Percentiles rank a stretch among this genome's conserved stretches.
phyloP scores from a whole-genome alignment of 2,329 filamentous ascomycete genomes.

The Aureobasidium sp. region DNA sequence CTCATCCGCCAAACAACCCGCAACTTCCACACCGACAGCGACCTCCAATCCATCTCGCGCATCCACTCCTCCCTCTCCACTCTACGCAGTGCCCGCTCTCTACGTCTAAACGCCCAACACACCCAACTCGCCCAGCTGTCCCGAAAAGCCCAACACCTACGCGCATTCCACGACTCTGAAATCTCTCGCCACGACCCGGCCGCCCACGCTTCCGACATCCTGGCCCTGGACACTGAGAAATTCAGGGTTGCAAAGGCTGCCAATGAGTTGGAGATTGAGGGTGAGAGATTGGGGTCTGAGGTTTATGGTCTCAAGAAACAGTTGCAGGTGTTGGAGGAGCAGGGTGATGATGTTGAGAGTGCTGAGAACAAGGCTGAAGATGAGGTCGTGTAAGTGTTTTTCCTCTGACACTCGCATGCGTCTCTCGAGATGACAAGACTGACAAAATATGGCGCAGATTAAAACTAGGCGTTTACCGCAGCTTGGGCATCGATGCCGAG shows the following conservation, averaged over 20 bases:
- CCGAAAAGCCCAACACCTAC: conserved; percentile 67
- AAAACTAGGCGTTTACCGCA: conserved; percentile 84
- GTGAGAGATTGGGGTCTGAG: conserved; percentile 80
- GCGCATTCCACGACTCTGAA: conserved; percentile 70
- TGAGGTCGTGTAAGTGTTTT: conserved; percentile 38
- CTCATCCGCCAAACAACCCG: conserved; percentile 85
- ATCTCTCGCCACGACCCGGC: conserved; percentile 67
- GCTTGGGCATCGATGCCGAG: conserved; percentile 84
- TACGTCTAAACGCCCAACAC: conserved; percentile 51
- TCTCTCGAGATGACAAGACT: neutral
- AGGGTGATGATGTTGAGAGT: conserved; percentile 72
- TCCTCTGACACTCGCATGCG: neutral
- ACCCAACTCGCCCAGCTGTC: conserved; percentile 50
- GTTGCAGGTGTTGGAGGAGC: conserved; percentile 75
- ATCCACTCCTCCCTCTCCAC: conserved; percentile 77
- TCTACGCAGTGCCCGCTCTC: conserved; percentile 74
- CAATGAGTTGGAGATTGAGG: conserved; percentile 84
- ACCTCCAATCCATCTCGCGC: conserved; percentile 76
- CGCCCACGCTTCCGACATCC: conserved; percentile 75
- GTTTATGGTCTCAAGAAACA: conserved; percentile 66
- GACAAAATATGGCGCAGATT: conserved; percentile 41
- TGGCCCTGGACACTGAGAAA: conserved; percentile 84
- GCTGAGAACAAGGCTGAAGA: conserved; percentile 39
- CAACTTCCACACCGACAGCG: conserved; percentile 91
- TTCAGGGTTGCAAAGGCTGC: conserved; percentile 91